Base-by-base conservation (phyloP, 176 grass and related monocot genomes). In the Cocos nucifera region DNA sequence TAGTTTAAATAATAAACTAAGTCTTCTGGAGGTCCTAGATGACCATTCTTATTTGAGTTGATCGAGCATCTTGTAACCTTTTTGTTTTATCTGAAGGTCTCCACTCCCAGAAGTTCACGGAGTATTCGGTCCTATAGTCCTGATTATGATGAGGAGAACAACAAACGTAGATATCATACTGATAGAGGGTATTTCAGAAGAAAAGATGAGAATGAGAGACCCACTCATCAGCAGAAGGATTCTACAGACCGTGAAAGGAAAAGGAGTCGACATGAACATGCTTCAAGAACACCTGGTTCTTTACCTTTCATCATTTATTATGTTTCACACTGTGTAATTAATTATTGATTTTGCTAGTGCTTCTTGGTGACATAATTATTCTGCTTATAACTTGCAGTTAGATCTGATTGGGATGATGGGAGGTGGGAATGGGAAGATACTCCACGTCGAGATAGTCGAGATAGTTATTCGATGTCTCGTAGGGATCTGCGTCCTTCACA, bases 401-500 rank as follows among this genome's bases (percentile, higher is more conserved):
- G 87, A 67, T 98, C 87, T 66, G 87, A 88, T 44, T 98, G 87
- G 93, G 87, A 98, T 35, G 75, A 82, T 68, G 87, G 84, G 14
- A 80, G 70, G 68, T 92, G 79, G 87, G 93, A 98, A 64, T 98
- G 93, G 93, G 87, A 98, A 73, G 93, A 98, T 66, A 88, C 93
- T 17, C 93, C 93, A 53, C 78, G 57, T 44, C 80, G 63, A 54
- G 75, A 82, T 39, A 79, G 76, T 70, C 79, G 75, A 51, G 87
- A 92, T 48, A 73, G 60, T 29, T 73, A 79, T 1, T 70, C 84
- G 59, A 51, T 70, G 27, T 83, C 81, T 63, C 73, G 61, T 32
- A 98, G 87, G 53, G 69, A 80, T 5, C 65, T 3, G 10, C 35
- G 77, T 74, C 72, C 86, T 64, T 78, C 76, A 63, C 84, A 66